Percentiles rank a stretch among this genome's conserved stretches.
Conservation (phyloP, 352 stramenopile species). For the Phytopythium mirpurense region DNA sequence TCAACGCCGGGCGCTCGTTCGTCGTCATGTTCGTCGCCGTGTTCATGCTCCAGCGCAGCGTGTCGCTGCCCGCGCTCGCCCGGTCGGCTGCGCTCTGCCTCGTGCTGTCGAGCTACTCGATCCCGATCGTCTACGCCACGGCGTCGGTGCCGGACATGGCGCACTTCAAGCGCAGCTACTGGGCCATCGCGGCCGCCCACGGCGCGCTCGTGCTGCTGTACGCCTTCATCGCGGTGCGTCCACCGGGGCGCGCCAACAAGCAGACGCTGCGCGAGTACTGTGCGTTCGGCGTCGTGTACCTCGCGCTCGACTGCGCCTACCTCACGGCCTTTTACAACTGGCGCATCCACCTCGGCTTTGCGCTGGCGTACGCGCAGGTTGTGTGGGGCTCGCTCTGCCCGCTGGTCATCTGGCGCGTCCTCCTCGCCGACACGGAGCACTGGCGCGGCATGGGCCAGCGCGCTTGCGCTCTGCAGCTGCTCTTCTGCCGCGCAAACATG, state of each 20-base stretch:
- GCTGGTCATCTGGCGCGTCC: constrained; percentile 32
- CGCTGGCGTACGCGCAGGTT: constrained; percentile 25
- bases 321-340: constrained; percentile 27
- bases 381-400: constrained; percentile 28
- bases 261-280: constrained; percentile 37
- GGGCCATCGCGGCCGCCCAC: constrained; percentile 20
- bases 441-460: constrained; percentile 50
- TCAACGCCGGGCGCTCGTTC: constrained; percentile 41
- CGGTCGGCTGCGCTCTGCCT: constrained; percentile 25
- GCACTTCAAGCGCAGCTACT: constrained; percentile 17
- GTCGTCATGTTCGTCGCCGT: constrained; percentile 37
- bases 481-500: constrained; percentile 33
- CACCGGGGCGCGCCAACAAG: constrained; percentile 39
- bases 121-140: constrained; percentile 35
- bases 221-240: constrained; percentile 30
- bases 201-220: constrained; percentile 26
- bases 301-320: constrained; percentile 28
- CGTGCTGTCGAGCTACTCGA: constrained; percentile 28
- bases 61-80: constrained; percentile 35
- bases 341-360: constrained; percentile 19
- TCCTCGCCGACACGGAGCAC: constrained; percentile 59
- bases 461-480: constrained; percentile 22
- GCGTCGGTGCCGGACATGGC: constrained; percentile 9
- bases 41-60: constrained; percentile 53
- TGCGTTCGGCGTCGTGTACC: constrained; percentile 31